These are phyloP conservation scores for Suhomyces maxii DNA, from an alignment of 1,139 yeast genomes.

Conservation along the genomic window DNA sequence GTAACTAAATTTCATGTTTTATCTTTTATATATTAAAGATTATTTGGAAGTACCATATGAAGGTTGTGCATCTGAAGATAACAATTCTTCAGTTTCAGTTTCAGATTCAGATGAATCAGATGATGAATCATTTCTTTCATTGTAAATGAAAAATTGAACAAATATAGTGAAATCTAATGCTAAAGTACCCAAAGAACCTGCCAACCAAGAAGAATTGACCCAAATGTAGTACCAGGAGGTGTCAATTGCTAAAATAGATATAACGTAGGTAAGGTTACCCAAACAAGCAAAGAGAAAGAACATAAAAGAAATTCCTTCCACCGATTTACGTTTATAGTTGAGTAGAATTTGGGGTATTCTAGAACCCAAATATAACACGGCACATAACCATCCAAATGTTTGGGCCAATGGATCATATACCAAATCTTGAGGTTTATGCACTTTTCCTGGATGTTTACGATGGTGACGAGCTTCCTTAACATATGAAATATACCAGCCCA, in stretches of 20 bases:
- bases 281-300: slow-evolving; percentile 91
- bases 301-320: slow-evolving; percentile 90
- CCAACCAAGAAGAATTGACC: slow-evolving; percentile 88
- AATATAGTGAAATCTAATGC: slow-evolving; percentile 82
- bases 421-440: slow-evolving; percentile 35
- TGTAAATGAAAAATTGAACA: slow-evolving; percentile 81
- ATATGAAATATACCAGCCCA: slow-evolving; percentile 83
- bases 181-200: slow-evolving; percentile 89
- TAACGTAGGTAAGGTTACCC: slow-evolving; percentile 87
- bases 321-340: slow-evolving; percentile 79
- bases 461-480: slow-evolving; percentile 25
- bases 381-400: slow-evolving; percentile 89
- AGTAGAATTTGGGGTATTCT: slow-evolving; percentile 85
- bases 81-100: not conserved
- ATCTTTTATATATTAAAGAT: no score
- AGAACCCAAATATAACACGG: slow-evolving; percentile 80
- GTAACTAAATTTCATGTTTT: no score
- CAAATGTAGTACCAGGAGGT: slow-evolving; percentile 66
- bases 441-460: slow-evolving; percentile 28
- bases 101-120: not conserved
- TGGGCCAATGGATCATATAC: slow-evolving; percentile 79
- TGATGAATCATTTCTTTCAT: slow-evolving; percentile 28
- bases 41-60: slow-evolving; percentile 2
- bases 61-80: not conserved
- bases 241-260: slow-evolving; percentile 78